phyloP scores from a whole-genome alignment of 768 basidiomycete genomes.

The Xanthoconium stramineum region DNA sequence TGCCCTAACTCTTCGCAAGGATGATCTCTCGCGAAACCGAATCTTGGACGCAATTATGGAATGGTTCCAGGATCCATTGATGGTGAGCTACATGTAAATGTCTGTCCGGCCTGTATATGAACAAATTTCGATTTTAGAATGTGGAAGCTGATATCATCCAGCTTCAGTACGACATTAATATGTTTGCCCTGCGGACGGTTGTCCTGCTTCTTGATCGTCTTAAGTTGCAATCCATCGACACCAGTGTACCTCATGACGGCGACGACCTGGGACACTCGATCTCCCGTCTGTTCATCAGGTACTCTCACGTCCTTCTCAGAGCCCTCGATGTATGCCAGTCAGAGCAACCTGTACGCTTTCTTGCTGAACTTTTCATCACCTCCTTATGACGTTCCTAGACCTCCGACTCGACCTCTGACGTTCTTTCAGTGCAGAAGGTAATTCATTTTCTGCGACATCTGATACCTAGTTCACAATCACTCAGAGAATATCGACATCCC shows the following conservation, averaged over 20 bases:
- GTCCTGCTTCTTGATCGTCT: slow-evolving; percentile 76
- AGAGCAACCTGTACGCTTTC: slow-evolving; percentile 41
- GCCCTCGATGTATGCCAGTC: slow-evolving; percentile 52
- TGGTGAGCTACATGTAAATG: slow-evolving; percentile 38
- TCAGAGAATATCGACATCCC: slow-evolving; percentile 44
- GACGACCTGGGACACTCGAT: slow-evolving; percentile 69
- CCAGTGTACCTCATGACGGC: slow-evolving; percentile 45
- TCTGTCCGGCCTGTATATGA: background rate
- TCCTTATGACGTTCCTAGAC: slow-evolving; percentile 30
- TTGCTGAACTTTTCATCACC: background rate
- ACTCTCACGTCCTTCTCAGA: slow-evolving; percentile 62
- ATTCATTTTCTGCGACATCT: background rate
- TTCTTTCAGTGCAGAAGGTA: slow-evolving; percentile 47
- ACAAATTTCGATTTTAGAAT: slow-evolving; percentile 24
- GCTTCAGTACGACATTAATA: slow-evolving; percentile 65
- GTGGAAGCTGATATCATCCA: slow-evolving; percentile 36
- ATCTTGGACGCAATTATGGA: slow-evolving; percentile 76
- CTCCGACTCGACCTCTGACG: slow-evolving; percentile 49
- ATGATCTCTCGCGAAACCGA: slow-evolving; percentile 60
- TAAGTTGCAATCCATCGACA: slow-evolving; percentile 58
- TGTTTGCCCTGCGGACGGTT: slow-evolving; percentile 67
- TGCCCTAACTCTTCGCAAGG: slow-evolving; percentile 61
- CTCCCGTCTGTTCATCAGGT: slow-evolving; percentile 76
- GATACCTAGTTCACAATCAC: slow-evolving; percentile 5
- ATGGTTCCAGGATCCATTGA: slow-evolving; percentile 62